Percentiles rank a stretch among this genome's conserved stretches.
Evolutionary conservation across 257 asterid species (phyloP).

Genomic region (Solanum stenotomum): DNA sequence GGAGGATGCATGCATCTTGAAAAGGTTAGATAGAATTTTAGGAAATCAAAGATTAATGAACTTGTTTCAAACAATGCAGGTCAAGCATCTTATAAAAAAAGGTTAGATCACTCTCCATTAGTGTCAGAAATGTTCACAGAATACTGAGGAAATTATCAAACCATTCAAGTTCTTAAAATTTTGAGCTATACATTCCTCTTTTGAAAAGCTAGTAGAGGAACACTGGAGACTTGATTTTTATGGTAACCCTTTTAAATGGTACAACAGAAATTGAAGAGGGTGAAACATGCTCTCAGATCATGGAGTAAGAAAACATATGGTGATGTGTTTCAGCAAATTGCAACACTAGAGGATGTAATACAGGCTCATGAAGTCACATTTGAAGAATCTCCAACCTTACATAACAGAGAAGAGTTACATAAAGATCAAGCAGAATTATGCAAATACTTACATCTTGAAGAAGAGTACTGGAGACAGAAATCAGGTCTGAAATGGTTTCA

Average conservation of each 20-base stretch:
- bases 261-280: neutral
- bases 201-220: neutral
- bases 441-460: neutral
- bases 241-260: neutral
- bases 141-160: too few species aligned
- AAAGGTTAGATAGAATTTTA: neutral
- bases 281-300: neutral
- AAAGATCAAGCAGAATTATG: neutral
- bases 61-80: neutral
- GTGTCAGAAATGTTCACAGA: neutral
- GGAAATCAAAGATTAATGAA: neutral
- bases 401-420: neutral
- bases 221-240: neutral
- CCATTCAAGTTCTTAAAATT: too few species aligned
- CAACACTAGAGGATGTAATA: neutral
- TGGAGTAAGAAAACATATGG: neutral
- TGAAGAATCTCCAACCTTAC: neutral
- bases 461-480: neutral
- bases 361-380: neutral
- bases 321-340: too few species aligned
- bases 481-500: neutral
- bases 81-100: neutral
- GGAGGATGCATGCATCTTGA: too few species aligned
- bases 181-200: neutral
- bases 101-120: neutral